Base-by-base conservation (phyloP, 352 stramenopile genomes). In the Globisporangium okanoganense region DNA sequence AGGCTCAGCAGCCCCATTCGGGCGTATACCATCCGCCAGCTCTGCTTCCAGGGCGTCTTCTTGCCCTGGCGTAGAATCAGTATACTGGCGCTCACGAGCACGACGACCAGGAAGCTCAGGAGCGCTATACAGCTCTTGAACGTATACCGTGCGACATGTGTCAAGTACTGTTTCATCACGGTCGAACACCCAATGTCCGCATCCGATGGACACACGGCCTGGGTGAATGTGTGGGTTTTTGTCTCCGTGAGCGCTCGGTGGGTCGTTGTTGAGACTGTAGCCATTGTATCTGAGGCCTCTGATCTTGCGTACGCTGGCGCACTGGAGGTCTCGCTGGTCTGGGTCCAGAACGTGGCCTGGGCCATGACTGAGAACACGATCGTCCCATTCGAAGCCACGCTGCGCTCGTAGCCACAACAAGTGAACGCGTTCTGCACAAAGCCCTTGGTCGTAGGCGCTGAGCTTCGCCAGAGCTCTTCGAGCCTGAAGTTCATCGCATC, bases 351-450 rank as follows among this genome's bases (percentile, higher is more conserved):
- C 25, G 64, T 61, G 0, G 64, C 35, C 10, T 84, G 62, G 2
- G 58, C 71, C 52, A 66, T 66, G 7, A 74, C 56, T 16, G 72
- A 79, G 36, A 78, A 84, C 14, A 52, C 61, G 0, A 71, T 35
- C 0, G 71, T 73, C 6, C 73, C 73, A 31, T 82, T 85, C 10
- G 51, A 36, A 1, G 61, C 43, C 24, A 64, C 41, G 41, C 74
- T 7, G 7, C 66, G 64, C 3, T 76, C 66, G 20, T 72, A 86
- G 6, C 78, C 78, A 54, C 78, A 88, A 38, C 78, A 88, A 4
- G 48, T 51, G 35, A 81, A 70, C 5, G 66, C 61, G 45, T 88
- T 81, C 40, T 88, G 78, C 24, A 79, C 64, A 40, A 86, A 83
- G 10, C 68, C 29, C 33, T 85, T 80, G 3, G 75, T 72, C 22